A percentile compares a stretch with the other conserved stretches of the same genome.
Evolutionary conservation across 768 basidiomycete genomes (phyloP).

Genomic region (Termitomyces sp.): DNA sequence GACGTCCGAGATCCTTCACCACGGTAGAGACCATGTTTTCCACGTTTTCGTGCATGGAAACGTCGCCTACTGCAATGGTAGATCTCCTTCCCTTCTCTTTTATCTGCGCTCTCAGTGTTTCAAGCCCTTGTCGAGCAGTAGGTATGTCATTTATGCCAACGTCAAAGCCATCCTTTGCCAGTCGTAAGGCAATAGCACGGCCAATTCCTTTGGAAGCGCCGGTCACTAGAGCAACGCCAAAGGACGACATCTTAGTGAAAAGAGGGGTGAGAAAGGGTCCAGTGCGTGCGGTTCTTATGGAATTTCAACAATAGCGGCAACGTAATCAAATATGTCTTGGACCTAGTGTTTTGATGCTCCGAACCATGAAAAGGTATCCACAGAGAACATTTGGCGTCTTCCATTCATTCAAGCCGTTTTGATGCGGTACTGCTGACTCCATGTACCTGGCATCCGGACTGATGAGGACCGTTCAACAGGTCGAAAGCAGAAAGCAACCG

Average conservation of each 20-base stretch:
- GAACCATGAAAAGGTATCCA: no score
- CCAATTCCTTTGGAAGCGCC: constrained; percentile 29
- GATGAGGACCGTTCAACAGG: no score
- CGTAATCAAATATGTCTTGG: no score
- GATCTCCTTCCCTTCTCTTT: constrained; percentile 8
- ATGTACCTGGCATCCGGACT: no score
- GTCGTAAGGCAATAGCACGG: constrained; percentile 21
- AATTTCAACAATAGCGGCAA: no score
- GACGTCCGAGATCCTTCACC: background rate
- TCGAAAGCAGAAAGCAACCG: no score
- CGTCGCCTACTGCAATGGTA: background rate
- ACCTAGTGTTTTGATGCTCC: no score
- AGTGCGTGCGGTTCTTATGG: no score
- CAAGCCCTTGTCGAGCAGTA: constrained; percentile 1
- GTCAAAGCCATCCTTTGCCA: constrained; percentile 28
- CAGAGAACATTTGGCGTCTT: no score
- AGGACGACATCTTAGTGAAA: constrained; percentile 1
- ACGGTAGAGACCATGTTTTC: constrained; percentile 22
- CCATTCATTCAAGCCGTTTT: no score
- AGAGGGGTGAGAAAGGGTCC: no score
- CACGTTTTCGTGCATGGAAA: constrained; percentile 28
- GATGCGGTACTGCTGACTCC: no score
- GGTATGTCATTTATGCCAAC: constrained; percentile 25
- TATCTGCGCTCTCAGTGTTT: constrained; percentile 6
- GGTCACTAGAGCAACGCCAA: constrained; percentile 24